phyloP scores from a whole-genome alignment of 331 rosid genomes.

The Erythrophleum ivorense region DNA sequence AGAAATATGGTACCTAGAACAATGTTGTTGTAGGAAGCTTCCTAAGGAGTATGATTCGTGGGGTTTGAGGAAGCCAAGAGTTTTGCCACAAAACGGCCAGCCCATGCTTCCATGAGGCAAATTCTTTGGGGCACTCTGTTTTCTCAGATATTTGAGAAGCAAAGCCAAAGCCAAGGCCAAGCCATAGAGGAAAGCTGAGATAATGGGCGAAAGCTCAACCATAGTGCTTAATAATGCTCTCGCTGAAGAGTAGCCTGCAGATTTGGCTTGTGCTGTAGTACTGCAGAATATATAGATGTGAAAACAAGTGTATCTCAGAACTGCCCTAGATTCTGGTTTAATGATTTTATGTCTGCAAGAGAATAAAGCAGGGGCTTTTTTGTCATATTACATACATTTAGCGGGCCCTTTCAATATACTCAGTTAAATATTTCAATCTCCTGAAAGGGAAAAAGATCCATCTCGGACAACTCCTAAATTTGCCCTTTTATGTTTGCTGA shows the following conservation, averaged over 20 bases:
- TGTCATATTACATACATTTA: neutral
- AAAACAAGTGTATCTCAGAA: neutral
- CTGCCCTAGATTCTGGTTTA: constrained; percentile 3
- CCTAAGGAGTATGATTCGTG: constrained; percentile 72
- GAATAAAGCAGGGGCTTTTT: neutral
- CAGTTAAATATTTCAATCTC: neutral
- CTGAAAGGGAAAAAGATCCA: neutral
- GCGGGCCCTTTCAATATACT: neutral
- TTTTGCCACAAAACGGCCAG: constrained; percentile 69
- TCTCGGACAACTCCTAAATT: neutral
- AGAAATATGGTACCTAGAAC: constrained; percentile 53
- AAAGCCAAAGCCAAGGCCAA: constrained; percentile 44
- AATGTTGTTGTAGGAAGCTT: constrained; percentile 60
- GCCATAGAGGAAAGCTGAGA: constrained; percentile 41
- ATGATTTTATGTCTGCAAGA: neutral
- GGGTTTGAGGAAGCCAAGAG: constrained; percentile 70
- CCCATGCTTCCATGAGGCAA: constrained; percentile 77
- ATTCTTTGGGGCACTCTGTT: constrained; percentile 21
- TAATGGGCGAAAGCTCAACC: constrained; percentile 42
- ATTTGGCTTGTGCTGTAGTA: neutral
- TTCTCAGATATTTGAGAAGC: constrained; percentile 45
- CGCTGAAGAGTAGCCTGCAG: constrained; percentile 12
- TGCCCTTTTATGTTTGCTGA: neutral
- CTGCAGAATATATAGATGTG: constrained; percentile 19
- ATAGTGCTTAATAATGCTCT: constrained; percentile 37